Conservation (phyloP, 2,329 filamentous ascomycete genomes). For the Ilyonectria destructans region DNA sequence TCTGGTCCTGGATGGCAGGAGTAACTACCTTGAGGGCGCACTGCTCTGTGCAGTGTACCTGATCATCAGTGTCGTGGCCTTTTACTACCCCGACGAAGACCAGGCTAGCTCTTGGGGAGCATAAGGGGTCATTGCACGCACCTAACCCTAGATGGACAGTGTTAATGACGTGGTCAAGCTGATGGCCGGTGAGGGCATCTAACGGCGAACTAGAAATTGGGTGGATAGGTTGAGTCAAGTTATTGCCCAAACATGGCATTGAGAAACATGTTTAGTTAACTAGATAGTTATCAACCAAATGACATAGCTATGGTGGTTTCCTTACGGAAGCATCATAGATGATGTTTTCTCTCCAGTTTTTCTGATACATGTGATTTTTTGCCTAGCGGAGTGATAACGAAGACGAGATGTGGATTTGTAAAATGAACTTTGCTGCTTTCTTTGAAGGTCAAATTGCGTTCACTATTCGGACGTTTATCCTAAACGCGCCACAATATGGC, state of each 20-base stretch:
- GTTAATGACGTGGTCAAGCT: neutral
- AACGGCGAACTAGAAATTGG: neutral
- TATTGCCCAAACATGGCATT: neutral
- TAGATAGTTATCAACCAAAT: conserved; percentile 19
- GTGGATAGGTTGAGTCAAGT: neutral
- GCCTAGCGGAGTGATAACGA: too few relatives aligned
- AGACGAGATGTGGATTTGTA: too few relatives aligned
- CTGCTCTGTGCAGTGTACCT: conserved; percentile 78
- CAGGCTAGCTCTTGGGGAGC: conserved; percentile 62
- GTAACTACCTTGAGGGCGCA: conserved; percentile 89
- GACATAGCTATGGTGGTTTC: conserved; percentile 10
- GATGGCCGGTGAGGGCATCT: conserved; percentile 30
- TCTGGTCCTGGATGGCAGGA: conserved; percentile 86
- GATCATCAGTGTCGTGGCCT: conserved; percentile 78
- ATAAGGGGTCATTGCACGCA: conserved; percentile 13
- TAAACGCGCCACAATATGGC: too few relatives aligned
- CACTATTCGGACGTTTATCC: too few relatives aligned
- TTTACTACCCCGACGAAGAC: conserved; percentile 73
- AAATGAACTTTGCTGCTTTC: too few relatives aligned
- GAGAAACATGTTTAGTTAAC: neutral
- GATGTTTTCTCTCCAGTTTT: neutral
- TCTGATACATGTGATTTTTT: too few relatives aligned
- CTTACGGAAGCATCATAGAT: conserved; percentile 9
- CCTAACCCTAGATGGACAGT: neutral
- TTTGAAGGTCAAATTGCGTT: too few relatives aligned